phyloP scores from a whole-genome alignment of 2,329 filamentous ascomycete species.

The Parascedosporium putredinis region DNA sequence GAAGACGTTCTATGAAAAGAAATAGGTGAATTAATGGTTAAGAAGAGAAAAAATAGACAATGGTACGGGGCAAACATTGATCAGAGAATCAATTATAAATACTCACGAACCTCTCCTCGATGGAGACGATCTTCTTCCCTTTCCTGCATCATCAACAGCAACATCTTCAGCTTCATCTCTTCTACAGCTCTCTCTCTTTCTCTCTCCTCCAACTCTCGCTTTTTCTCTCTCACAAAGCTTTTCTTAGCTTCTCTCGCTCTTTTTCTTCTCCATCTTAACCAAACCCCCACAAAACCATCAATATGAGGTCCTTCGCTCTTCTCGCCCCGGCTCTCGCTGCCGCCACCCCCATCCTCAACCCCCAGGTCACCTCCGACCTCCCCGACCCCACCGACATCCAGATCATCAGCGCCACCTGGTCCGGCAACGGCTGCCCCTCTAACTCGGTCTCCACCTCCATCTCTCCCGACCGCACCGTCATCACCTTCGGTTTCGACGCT shows the following conservation, averaged over 20 bases:
- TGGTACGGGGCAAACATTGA: too few species aligned
- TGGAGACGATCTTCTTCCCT: background rate
- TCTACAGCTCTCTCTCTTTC: background rate
- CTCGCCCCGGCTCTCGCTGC: conserved; percentile 26
- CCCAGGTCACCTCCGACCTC: conserved; percentile 20
- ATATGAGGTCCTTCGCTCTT: conserved; percentile 25
- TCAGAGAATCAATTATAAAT: conserved; percentile 6
- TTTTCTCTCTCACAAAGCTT: conserved; percentile 7
- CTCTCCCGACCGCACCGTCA: conserved; percentile 31
- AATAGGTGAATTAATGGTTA: too few species aligned
- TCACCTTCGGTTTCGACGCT: conserved; percentile 35
- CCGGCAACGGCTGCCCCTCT: conserved; percentile 34
- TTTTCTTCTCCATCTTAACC: background rate
- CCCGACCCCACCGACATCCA: conserved; percentile 30
- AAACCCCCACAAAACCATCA: conserved; percentile 12
- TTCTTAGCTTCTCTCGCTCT: too few species aligned
- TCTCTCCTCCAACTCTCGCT: conserved; percentile 2
- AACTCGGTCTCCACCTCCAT: conserved; percentile 30
- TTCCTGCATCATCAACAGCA: conserved; percentile 7
- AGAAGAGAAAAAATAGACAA: too few species aligned
- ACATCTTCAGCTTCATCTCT: conserved; percentile 2
- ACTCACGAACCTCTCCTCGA: background rate
- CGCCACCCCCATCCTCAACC: conserved; percentile 22
- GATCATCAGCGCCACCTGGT: conserved; percentile 28
- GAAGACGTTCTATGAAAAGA: too few species aligned